Percentiles rank a stretch among this genome's conserved stretches.
phyloP scores from a whole-genome alignment of 192 early-diverging fungal genomes.

The Umbelopsis vinacea region DNA sequence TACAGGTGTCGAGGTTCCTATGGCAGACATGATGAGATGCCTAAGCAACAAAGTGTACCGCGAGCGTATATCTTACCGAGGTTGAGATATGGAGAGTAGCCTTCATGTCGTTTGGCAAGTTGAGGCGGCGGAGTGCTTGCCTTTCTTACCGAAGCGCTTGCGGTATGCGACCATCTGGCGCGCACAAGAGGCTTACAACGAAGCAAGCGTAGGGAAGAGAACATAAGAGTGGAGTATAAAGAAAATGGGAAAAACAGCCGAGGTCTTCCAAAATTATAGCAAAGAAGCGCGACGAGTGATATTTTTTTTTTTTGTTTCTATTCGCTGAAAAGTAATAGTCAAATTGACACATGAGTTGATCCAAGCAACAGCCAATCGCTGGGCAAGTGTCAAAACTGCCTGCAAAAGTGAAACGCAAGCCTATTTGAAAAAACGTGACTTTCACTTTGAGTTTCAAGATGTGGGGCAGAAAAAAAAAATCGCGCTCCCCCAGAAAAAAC shows the following conservation, averaged over 20 bases:
- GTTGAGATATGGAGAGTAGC: background rate
- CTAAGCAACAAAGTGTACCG: background rate
- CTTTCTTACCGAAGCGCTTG: background rate
- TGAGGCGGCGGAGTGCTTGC: background rate
- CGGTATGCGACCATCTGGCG: background rate
- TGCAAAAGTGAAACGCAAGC: background rate
- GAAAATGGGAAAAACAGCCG: background rate
- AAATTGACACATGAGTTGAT: conserved; percentile 1
- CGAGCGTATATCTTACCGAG: background rate
- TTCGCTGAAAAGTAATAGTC: too few species aligned
- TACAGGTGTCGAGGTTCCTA: conserved; percentile 66
- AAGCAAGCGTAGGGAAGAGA: background rate
- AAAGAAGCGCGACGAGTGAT: too few species aligned
- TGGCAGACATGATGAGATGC: background rate
- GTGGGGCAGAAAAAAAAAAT: background rate
- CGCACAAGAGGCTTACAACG: background rate
- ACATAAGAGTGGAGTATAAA: background rate
- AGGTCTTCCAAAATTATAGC: background rate
- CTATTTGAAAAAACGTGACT: background rate
- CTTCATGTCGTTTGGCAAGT: background rate
- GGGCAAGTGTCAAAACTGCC: background rate
- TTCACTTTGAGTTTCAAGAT: background rate
- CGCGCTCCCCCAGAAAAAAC: conserved; percentile 5
- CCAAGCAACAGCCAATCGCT: background rate
- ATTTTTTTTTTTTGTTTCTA: too few species aligned